phyloP scores from a whole-genome alignment of 495 filamentous ascomycete genomes.

The Darksidea phi region DNA sequence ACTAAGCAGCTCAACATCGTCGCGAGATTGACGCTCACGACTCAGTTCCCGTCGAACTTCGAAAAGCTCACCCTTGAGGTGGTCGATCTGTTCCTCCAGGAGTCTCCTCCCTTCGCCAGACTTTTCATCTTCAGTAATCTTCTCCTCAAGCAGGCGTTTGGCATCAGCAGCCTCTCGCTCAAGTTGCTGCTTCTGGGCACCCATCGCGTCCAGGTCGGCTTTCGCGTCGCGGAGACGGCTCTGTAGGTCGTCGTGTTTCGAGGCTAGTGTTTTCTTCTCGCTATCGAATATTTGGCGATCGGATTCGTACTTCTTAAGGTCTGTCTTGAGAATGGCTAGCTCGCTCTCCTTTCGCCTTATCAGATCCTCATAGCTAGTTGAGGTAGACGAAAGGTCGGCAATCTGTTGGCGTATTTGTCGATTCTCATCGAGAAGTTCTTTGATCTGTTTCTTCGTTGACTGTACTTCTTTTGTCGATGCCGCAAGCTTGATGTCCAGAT shows the following conservation, averaged over 20 bases:
- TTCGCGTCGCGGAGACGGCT: constrained; percentile 77
- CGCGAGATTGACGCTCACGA: constrained; percentile 89
- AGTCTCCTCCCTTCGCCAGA: constrained; percentile 70
- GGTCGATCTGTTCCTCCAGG: constrained; percentile 81
- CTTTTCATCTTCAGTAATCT: constrained; percentile 86
- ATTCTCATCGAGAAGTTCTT: constrained; percentile 78
- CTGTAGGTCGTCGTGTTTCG: constrained; percentile 78
- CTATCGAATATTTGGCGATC: constrained; percentile 75
- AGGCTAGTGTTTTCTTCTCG: constrained; percentile 64
- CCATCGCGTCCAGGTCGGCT: constrained; percentile 83
- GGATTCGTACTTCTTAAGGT: constrained; percentile 73
- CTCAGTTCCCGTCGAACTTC: constrained; percentile 84
- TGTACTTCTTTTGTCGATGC: constrained; percentile 81
- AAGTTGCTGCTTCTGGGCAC: constrained; percentile 74
- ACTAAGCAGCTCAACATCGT: constrained; percentile 87
- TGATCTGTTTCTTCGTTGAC: constrained; percentile 64
- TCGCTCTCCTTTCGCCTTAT: constrained; percentile 93
- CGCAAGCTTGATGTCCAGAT: constrained; percentile 82
- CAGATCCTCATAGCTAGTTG: constrained; percentile 90
- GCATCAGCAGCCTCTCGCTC: constrained; percentile 88
- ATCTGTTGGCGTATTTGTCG: constrained; percentile 81
- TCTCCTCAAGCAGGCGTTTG: constrained; percentile 79
- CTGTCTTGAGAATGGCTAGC: constrained; percentile 75
- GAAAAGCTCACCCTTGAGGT: constrained; percentile 81
- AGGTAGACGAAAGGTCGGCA: constrained; percentile 82